Conservation (phyloP, 1,284 basidiomycete species). For the Filobasidium uniguttulatum region DNA sequence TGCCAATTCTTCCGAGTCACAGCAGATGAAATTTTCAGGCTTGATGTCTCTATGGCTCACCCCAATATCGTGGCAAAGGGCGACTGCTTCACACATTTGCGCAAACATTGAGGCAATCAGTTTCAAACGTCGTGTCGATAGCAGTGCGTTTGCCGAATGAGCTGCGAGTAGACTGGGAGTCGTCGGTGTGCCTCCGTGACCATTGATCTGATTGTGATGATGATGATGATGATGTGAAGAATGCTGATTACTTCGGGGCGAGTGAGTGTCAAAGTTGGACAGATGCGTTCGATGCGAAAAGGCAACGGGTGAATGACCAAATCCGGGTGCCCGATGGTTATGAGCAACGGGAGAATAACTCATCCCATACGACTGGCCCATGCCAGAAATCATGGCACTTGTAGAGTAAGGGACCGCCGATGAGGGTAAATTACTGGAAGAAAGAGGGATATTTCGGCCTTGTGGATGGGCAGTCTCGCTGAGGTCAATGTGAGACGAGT, state of each 20-base stretch:
- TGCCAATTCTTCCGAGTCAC: constrained; percentile 62
- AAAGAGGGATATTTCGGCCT: constrained; percentile 15
- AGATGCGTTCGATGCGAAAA: constrained; percentile 19
- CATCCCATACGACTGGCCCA: constrained; percentile 23
- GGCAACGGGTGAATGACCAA: constrained; percentile 19
- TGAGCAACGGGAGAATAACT: constrained; percentile 10
- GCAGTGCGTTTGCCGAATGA: constrained; percentile 63
- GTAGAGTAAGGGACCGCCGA: constrained; percentile 35
- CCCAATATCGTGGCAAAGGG: constrained; percentile 82
- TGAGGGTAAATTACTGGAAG: constrained; percentile 34
- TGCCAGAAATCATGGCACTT: constrained; percentile 16
- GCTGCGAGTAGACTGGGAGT: constrained; percentile 87
- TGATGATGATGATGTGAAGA: constrained; percentile 7
- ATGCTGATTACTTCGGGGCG: neutral
- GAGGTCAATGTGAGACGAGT: constrained; percentile 16
- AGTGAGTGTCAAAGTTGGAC: neutral
- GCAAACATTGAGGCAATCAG: constrained; percentile 93
- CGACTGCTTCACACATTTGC: constrained; percentile 96
- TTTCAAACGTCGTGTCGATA: constrained; percentile 72
- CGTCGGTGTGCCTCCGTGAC: constrained; percentile 57
- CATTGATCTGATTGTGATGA: constrained; percentile 16
- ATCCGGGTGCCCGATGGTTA: no score
- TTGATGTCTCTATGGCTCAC: constrained; percentile 97
- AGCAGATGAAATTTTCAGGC: constrained; percentile 78
- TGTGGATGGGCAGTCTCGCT: constrained; percentile 4